phyloP scores from a whole-genome alignment of 305 asterid species.

The Solanum hybrid region DNA sequence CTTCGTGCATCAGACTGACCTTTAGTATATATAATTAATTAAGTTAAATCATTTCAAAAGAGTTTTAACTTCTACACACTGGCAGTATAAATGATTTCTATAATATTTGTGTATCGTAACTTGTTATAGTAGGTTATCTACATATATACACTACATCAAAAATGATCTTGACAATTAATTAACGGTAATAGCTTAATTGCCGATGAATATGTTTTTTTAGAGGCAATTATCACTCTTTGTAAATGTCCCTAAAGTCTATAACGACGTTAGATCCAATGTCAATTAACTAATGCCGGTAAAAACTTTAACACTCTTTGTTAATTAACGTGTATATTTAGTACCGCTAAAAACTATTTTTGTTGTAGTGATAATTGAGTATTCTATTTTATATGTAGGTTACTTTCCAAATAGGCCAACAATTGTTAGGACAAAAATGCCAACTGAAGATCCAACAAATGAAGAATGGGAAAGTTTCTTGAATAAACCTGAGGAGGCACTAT shows the following conservation, averaged over 20 bases:
- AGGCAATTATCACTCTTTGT: not conserved
- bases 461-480: not conserved
- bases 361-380: not conserved
- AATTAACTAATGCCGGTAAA: too few relatives aligned
- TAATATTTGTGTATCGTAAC: not conserved
- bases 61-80: not conserved
- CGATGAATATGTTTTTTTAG: not conserved
- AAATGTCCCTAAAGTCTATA: not conserved
- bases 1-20: not conserved
- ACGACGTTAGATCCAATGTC: not conserved
- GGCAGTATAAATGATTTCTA: not conserved
- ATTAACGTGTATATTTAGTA: too few relatives aligned
- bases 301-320: not conserved
- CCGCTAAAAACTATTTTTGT: not conserved
- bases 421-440: not conserved
- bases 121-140: not conserved
- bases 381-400: not conserved
- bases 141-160: not conserved
- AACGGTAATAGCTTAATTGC: not conserved
- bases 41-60: too few relatives aligned
- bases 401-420: not conserved
- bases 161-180: not conserved
- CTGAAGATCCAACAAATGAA: not conserved
- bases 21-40: not conserved
- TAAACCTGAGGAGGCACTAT: not conserved